Evolutionary conservation across 805 yeast species (phyloP).

Genomic region (Spathaspora sp.): DNA sequence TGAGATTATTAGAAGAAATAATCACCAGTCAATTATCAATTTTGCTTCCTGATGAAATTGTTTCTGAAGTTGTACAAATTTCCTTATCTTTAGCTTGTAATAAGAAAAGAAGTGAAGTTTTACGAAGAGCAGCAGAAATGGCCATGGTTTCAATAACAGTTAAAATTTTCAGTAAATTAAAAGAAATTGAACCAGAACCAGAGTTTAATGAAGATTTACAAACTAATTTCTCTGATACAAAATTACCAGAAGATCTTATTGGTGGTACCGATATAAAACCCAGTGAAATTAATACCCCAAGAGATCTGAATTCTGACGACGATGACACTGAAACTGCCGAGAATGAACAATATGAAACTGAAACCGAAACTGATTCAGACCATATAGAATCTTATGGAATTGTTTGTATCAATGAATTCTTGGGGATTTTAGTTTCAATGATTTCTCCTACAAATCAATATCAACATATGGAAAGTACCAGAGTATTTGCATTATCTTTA

Average conservation of each 20-base stretch:
- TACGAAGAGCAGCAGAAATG: slow-evolving; percentile 85
- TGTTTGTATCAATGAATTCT: slow-evolving; percentile 69
- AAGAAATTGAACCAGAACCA: slow-evolving; percentile 54
- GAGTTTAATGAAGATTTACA: slow-evolving; percentile 37
- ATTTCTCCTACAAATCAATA: slow-evolving; percentile 78
- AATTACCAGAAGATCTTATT: slow-evolving; percentile 56
- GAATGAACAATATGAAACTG: slow-evolving; percentile 12
- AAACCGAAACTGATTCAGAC: neutral
- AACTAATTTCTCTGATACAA: slow-evolving; percentile 44
- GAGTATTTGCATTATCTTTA: slow-evolving; percentile 76
- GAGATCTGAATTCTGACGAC: slow-evolving; percentile 3
- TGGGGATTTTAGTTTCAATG: slow-evolving; percentile 73
- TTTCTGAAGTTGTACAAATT: slow-evolving; percentile 87
- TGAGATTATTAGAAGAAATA: slow-evolving; percentile 65
- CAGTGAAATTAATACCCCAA: slow-evolving; percentile 14
- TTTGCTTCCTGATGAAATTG: slow-evolving; percentile 72
- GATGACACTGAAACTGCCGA: neutral
- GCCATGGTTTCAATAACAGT: slow-evolving; percentile 69
- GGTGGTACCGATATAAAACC: slow-evolving; percentile 38
- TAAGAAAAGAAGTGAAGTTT: slow-evolving; percentile 83
- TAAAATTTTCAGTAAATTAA: slow-evolving; percentile 60
- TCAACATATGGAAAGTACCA: slow-evolving; percentile 82
- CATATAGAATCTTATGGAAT: slow-evolving; percentile 55
- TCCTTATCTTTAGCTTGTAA: slow-evolving; percentile 90
- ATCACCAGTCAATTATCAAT: slow-evolving; percentile 63